phyloP scores from a whole-genome alignment of 257 asterid genomes.

The Craterostigma plantagineum region DNA sequence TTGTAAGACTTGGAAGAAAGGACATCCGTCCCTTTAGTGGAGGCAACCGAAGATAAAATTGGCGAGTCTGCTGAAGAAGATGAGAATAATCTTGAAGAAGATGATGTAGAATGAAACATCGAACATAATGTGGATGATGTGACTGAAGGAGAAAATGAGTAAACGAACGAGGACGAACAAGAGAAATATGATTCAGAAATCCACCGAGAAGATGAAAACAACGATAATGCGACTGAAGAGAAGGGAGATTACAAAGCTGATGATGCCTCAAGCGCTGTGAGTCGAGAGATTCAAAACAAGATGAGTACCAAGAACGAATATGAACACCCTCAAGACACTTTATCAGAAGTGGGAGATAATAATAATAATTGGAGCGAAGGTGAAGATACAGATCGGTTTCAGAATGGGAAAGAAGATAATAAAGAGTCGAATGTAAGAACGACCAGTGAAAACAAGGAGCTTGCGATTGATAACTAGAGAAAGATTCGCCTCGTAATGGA shows the following conservation, averaged over 20 bases:
- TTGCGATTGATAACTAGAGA: conserved; percentile 8
- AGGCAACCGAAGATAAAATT: conserved; percentile 12
- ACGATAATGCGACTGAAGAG: conserved; percentile 27
- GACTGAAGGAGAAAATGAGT: conserved; percentile 23
- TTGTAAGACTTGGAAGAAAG: conserved; percentile 54
- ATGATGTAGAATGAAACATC: too few species aligned
- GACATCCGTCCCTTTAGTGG: conserved; percentile 27
- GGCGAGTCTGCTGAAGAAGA: conserved; percentile 25
- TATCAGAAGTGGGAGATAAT: conserved; percentile 12
- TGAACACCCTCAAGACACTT: conserved; percentile 12
- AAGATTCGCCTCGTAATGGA: conserved; percentile 18
- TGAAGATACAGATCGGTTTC: conserved; percentile 11
- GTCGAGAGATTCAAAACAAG: too few species aligned
- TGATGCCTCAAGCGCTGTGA: conserved; percentile 99
- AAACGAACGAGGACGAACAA: conserved; percentile 33
- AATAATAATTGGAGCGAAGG: conserved; percentile 7
- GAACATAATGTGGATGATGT: conserved; percentile 33
- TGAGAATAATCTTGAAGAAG: conserved; percentile 48
- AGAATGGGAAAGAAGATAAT: conserved; percentile 13
- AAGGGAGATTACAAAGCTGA: conserved; percentile 76
- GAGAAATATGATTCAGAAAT: conserved; percentile 43
- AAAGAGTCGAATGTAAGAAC: conserved; percentile 19
- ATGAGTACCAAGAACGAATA: conserved; percentile 19
- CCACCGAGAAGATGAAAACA: conserved; percentile 18
- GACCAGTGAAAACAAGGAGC: conserved; percentile 15